A percentile compares a stretch with the other conserved stretches of the same genome.
phyloP scores from a whole-genome alignment of 2,329 filamentous ascomycete genomes.

The Apiospora malaysiana region DNA sequence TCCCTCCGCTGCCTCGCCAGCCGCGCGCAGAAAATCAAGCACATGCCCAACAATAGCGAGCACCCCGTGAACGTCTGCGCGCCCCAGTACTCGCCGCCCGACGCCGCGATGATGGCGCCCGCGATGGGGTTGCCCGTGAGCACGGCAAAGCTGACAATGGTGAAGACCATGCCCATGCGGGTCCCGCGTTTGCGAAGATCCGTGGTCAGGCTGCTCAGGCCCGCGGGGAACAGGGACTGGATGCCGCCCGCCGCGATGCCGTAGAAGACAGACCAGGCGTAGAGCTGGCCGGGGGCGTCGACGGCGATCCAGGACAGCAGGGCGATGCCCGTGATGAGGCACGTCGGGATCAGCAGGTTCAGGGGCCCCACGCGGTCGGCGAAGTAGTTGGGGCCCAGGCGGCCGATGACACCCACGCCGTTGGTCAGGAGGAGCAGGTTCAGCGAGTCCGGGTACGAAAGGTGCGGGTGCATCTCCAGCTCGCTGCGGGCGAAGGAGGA shows the following conservation, averaged over 20 bases:
- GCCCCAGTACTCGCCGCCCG: constrained; percentile 49
- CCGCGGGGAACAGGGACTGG: constrained; percentile 70
- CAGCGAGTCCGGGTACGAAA: constrained; percentile 58
- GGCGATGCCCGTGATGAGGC: constrained; percentile 47
- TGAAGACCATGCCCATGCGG: constrained; percentile 65
- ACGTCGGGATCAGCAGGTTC: constrained; percentile 62
- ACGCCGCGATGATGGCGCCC: constrained; percentile 53
- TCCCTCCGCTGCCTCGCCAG: constrained; percentile 45
- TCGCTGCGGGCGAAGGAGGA: constrained; percentile 53
- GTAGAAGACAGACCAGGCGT: constrained; percentile 67
- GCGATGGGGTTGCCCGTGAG: constrained; percentile 59
- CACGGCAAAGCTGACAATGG: constrained; percentile 59
- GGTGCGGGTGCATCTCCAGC: constrained; percentile 43
- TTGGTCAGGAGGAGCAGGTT: constrained; percentile 71
- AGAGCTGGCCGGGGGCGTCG: constrained; percentile 54
- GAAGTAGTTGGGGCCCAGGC: constrained; percentile 62
- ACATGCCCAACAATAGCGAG: constrained; percentile 48
- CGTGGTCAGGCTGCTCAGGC: constrained; percentile 58
- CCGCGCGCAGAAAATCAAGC: constrained; percentile 47
- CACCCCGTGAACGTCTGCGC: constrained; percentile 56
- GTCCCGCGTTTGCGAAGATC: constrained; percentile 58
- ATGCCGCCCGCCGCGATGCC: constrained; percentile 69
- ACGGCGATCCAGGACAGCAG: constrained; percentile 67
- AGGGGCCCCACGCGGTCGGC: constrained; percentile 65
- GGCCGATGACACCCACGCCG: constrained; percentile 63